Percentiles rank a stretch among this genome's conserved stretches.
Conservation (phyloP, 176 grass and related monocot genomes). For the Hyparrhenia diplandra region DNA sequence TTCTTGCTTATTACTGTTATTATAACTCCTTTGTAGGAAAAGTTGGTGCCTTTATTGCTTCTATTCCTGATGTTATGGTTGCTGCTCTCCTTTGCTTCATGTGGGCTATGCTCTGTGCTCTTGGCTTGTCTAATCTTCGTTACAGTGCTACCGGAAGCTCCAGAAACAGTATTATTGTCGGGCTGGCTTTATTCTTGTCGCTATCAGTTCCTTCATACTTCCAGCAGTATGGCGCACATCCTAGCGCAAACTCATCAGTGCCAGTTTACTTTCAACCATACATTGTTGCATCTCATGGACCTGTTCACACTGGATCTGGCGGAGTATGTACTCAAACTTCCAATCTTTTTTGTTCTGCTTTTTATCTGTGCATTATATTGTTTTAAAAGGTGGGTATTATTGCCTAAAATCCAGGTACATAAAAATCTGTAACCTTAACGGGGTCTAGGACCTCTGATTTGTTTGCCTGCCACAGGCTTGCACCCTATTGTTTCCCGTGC, state of each 20-base stretch:
- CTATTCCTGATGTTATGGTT: constrained; percentile 96
- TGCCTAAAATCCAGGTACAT: neutral
- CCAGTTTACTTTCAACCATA: constrained; percentile 91
- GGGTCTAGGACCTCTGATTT: neutral
- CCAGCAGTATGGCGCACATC: constrained; percentile 68
- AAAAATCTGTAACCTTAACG: neutral
- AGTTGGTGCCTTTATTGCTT: constrained; percentile 91
- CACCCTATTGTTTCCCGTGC: neutral
- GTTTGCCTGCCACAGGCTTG: neutral
- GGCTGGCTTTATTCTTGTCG: constrained; percentile 83
- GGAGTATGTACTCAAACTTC: constrained; percentile 67
- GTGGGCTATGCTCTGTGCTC: constrained; percentile 90
- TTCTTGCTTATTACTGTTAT: constrained; percentile 26
- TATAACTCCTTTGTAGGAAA: constrained; percentile 59
- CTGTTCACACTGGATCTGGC: constrained; percentile 59
- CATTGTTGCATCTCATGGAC: constrained; percentile 83
- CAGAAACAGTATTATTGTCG: constrained; percentile 90
- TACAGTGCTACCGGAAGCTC: constrained; percentile 95
- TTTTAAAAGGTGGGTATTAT: neutral
- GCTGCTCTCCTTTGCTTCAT: constrained; percentile 95
- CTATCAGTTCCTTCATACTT: constrained; percentile 93
- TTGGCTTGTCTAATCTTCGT: constrained; percentile 95
- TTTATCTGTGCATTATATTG: neutral
- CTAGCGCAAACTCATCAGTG: constrained; percentile 62
- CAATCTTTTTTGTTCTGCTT: constrained; percentile 1